phyloP scores from a whole-genome alignment of 2,329 filamentous ascomycete genomes.

The Ophiocordyceps robertsii region DNA sequence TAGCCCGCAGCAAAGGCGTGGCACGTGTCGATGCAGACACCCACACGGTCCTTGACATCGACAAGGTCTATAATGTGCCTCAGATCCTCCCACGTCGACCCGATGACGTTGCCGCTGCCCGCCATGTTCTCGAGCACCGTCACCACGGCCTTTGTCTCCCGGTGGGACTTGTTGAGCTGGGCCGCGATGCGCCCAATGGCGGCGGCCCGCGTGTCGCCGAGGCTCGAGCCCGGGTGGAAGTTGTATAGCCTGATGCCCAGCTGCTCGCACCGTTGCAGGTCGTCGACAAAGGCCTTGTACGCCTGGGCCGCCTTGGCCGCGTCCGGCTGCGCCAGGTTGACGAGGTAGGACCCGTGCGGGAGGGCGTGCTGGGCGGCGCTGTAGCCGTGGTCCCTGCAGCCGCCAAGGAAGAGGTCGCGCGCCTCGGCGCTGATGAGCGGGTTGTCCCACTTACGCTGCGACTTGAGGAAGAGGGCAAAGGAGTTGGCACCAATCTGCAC shows the following conservation, averaged over 20 bases:
- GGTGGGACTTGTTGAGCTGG: slow-evolving; percentile 71
- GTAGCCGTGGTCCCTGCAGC: slow-evolving; percentile 58
- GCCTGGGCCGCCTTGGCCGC: slow-evolving; percentile 69
- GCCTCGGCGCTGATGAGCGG: slow-evolving; percentile 60
- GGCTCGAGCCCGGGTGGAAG: slow-evolving; percentile 85
- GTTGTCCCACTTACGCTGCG: slow-evolving; percentile 87
- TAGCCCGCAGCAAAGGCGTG: slow-evolving; percentile 93
- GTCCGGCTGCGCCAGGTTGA: slow-evolving; percentile 86
- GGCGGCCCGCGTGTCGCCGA: slow-evolving; percentile 49
- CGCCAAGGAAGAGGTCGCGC: slow-evolving; percentile 52
- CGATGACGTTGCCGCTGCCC: slow-evolving; percentile 75
- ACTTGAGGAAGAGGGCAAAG: slow-evolving; percentile 91
- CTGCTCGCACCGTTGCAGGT: slow-evolving; percentile 70
- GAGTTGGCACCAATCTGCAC: slow-evolving; percentile 78
- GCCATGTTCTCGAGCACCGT: slow-evolving; percentile 96
- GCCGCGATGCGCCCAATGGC: slow-evolving; percentile 69
- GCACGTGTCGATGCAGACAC: slow-evolving; percentile 93
- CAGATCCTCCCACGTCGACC: slow-evolving; percentile 74
- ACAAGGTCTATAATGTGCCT: slow-evolving; percentile 70
- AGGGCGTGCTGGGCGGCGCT: slow-evolving; percentile 61
- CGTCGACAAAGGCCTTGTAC: slow-evolving; percentile 75
- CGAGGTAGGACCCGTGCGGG: slow-evolving; percentile 90
- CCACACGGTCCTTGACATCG: slow-evolving; percentile 70
- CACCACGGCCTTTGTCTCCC: slow-evolving; percentile 60
- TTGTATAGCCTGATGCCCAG: slow-evolving; percentile 92